Percentiles rank a stretch among this genome's conserved stretches.
Evolutionary conservation across 306 rosid genomes (phyloP).

Genomic region (Vicia sativa): DNA sequence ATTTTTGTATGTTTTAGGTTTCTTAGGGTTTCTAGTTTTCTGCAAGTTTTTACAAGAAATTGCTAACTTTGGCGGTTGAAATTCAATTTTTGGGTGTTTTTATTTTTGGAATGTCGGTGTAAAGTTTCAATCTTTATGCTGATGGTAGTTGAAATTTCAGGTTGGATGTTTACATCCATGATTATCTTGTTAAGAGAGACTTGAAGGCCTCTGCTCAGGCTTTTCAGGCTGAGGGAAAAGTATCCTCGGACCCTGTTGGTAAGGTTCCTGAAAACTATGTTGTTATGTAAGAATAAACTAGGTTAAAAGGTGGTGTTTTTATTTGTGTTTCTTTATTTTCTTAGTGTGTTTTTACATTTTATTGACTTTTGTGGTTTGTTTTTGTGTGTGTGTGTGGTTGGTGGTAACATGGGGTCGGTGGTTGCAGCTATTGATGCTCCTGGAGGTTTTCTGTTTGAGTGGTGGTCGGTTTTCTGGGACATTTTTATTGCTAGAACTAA

Average conservation of each 20-base stretch:
- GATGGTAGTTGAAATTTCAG: slow-evolving; percentile 48
- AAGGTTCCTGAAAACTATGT: neutral
- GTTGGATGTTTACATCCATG: slow-evolving; percentile 98
- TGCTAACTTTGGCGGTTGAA: slow-evolving; percentile 16
- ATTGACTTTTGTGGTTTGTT: slow-evolving; percentile 24
- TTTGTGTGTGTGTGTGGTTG: slow-evolving; percentile 3
- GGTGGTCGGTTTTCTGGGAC: slow-evolving; percentile 99
- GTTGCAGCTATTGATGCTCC: slow-evolving; percentile 98
- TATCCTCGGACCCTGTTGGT: slow-evolving; percentile 99
- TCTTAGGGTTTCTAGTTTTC: slow-evolving; percentile 41
- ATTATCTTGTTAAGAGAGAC: slow-evolving; percentile 93
- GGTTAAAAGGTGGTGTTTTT: slow-evolving; percentile 19
- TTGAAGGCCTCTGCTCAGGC: slow-evolving; percentile 98
- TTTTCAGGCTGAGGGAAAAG: slow-evolving; percentile 97
- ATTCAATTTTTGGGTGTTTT: slow-evolving; percentile 6
- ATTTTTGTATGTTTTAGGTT: slow-evolving; percentile 1
- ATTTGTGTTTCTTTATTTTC: neutral
- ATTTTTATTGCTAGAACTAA: slow-evolving; percentile 97
- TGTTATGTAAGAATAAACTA: slow-evolving; percentile 3
- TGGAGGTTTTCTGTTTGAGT: slow-evolving; percentile 95
- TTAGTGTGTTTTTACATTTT: slow-evolving; percentile 19
- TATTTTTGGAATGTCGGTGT: slow-evolving; percentile 19
- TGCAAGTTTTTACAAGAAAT: slow-evolving; percentile 31
- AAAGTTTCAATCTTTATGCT: slow-evolving; percentile 37
- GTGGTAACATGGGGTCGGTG: slow-evolving; percentile 44